A percentile compares a stretch with the other conserved stretches of the same genome.
Evolutionary conservation across 805 yeast species (phyloP).

Genomic region (Sugiyamaella marilandica): DNA sequence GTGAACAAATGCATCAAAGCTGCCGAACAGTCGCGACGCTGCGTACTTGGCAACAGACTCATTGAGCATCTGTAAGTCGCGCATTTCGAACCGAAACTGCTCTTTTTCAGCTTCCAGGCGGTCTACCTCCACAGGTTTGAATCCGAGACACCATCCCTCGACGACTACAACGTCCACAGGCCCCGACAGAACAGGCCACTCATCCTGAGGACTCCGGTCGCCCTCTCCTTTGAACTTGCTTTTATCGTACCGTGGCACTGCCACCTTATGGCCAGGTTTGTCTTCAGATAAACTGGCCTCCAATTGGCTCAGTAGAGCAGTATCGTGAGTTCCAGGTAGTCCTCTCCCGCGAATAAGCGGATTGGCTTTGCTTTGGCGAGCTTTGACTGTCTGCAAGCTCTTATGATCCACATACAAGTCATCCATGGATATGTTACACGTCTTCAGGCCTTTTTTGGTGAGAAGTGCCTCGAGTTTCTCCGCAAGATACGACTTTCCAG

Average conservation of each 20-base stretch:
- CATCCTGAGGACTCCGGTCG: conserved; percentile 55
- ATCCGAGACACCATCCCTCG: conserved; percentile 97
- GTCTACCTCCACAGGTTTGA: conserved; percentile 38
- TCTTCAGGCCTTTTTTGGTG: conserved; percentile 32
- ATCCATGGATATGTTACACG: conserved; percentile 61
- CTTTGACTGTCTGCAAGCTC: not conserved
- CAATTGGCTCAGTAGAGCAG: conserved; percentile 38
- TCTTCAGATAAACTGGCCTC: conserved; percentile 32
- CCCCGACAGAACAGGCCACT: conserved; percentile 16
- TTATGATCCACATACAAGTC: conserved; percentile 70
- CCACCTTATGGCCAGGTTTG: conserved; percentile 16
- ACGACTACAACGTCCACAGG: conserved; percentile 64
- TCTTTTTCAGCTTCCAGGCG: conserved; percentile 24
- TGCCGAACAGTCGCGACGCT: conserved; percentile 41
- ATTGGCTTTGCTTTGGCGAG: not conserved
- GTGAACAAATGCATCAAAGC: conserved; percentile 55
- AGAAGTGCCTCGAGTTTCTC: conserved; percentile 24
- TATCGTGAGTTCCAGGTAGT: conserved; percentile 93
- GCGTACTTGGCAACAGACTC: not conserved
- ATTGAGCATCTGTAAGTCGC: not conserved
- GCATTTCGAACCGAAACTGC: not conserved
- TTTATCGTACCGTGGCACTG: conserved; percentile 74
- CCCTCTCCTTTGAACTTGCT: conserved; percentile 69
- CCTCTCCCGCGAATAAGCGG: conserved; percentile 47
- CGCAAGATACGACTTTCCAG: conserved; percentile 35